phyloP scores from a whole-genome alignment of 129 eudicot genomes.

The Lactuca sativa region DNA sequence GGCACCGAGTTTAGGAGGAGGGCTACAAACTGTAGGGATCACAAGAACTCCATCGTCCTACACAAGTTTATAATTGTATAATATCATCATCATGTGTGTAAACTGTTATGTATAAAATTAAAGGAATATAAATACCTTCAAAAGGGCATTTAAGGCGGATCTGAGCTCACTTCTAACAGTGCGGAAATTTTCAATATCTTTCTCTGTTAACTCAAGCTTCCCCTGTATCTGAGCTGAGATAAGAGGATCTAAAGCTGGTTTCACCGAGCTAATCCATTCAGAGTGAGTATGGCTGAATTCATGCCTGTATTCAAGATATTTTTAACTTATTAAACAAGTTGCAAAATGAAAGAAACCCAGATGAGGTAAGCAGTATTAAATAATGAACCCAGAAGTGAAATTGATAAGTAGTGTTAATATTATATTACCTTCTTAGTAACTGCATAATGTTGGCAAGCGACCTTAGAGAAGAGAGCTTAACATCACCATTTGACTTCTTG shows the following conservation, averaged over 20 bases:
- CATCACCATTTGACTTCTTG: conserved; percentile 65
- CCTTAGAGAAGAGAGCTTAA: conserved; percentile 49
- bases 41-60: conserved; percentile 93
- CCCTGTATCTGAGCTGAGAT: conserved; percentile 50
- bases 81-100: no score
- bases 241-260: conserved; percentile 66
- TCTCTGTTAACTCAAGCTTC: conserved; percentile 36
- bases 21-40: conserved; percentile 64
- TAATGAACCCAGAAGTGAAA: background rate
- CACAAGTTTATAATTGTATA: conserved; percentile 3
- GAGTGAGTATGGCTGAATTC: conserved; percentile 76
- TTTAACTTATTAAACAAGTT: conserved; percentile 3
- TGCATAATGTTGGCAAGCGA: conserved; percentile 65
- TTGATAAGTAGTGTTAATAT: background rate
- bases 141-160: conserved; percentile 60
- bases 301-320: conserved; percentile 47
- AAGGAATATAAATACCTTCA: conserved; percentile 55
- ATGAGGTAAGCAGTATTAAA: background rate
- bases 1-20: conserved; percentile 74
- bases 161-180: conserved; percentile 67
- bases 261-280: conserved; percentile 66
- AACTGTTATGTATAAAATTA: no score
- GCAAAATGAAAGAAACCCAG: background rate
- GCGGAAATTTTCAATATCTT: conserved; percentile 53
- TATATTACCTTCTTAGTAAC: conserved; percentile 57